Percentiles rank a stretch among this genome's conserved stretches.
These are phyloP conservation scores for Apiotrichum porosum DNA, from an alignment of 1,284 basidiomycete species.

Conservation along the genomic window DNA sequence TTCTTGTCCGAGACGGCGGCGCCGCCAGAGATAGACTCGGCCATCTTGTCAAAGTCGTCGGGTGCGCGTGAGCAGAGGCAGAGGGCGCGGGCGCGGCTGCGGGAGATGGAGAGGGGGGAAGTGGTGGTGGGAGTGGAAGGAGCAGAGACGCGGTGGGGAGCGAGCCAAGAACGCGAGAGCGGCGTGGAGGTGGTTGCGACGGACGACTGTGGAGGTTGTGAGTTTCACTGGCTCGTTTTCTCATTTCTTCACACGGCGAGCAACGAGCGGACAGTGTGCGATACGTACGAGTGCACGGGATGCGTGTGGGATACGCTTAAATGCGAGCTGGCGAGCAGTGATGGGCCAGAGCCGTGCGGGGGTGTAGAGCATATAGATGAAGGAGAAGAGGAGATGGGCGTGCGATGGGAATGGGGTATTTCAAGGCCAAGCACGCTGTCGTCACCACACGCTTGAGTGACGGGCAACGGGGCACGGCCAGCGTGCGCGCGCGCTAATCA, in stretches of 20 bases:
- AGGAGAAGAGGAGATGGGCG: neutral
- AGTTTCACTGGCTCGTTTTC: too few species aligned
- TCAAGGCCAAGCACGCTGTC: too few species aligned
- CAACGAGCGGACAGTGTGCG: too few species aligned
- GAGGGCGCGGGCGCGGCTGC: conserved; percentile 7
- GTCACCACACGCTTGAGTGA: too few species aligned
- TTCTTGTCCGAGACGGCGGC: conserved; percentile 13
- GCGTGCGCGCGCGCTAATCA: too few species aligned
- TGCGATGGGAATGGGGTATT: neutral
- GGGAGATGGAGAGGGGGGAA: neutral
- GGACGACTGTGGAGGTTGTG: neutral
- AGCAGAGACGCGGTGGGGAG: neutral
- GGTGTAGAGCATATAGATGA: neutral
- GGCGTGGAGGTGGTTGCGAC: neutral
- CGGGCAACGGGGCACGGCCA: too few species aligned
- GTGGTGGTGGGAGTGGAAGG: neutral
- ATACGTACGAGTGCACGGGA: neutral
- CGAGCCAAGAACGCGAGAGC: too few species aligned
- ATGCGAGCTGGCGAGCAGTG: conserved; percentile 1
- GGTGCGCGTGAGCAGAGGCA: conserved; percentile 16
- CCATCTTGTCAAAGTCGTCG: conserved; percentile 6
- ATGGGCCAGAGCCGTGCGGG: conserved; percentile 1
- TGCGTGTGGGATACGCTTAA: neutral
- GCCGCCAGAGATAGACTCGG: conserved; percentile 24
- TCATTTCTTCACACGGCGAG: too few species aligned